Evolutionary conservation across 352 stramenopile species (phyloP).

Genomic region (Phytophthora uliginosa): DNA sequence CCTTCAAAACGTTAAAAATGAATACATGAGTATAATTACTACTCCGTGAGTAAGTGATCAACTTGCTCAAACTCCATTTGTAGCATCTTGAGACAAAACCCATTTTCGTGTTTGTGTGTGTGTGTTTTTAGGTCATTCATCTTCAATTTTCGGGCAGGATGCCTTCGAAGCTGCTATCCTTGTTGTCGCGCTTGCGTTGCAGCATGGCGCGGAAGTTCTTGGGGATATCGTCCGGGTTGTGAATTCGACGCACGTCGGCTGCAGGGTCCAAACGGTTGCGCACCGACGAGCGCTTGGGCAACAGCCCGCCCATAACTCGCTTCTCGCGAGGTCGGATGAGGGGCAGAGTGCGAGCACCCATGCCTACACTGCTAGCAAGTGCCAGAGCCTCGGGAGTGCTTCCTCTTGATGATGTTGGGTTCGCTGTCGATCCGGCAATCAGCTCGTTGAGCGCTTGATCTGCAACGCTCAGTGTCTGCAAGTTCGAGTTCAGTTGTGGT

Average conservation of each 20-base stretch:
- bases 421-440: constrained; percentile 25
- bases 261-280: constrained; percentile 71
- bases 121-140: not conserved
- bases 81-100: too few species aligned
- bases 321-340: constrained; percentile 68
- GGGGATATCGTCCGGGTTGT: constrained; percentile 77
- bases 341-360: constrained; percentile 51
- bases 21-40: too few species aligned
- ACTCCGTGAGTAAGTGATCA: too few species aligned
- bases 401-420: constrained; percentile 18
- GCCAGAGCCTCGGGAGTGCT: constrained; percentile 23
- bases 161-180: constrained; percentile 38
- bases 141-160: constrained; percentile 43
- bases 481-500: constrained; percentile 17
- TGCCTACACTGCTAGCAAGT: constrained; percentile 48
- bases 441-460: constrained; percentile 37
- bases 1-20: too few species aligned
- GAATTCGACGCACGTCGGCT: constrained; percentile 74
- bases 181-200: constrained; percentile 60
- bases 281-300: constrained; percentile 75
- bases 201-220: constrained; percentile 77
- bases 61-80: too few species aligned
- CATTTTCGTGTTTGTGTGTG: too few species aligned
- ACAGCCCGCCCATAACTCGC: constrained; percentile 68
- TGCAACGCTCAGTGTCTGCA: constrained; percentile 23